Conservation (phyloP, 2,329 filamentous ascomycete species). For the Neodidymelliopsis sp. region DNA sequence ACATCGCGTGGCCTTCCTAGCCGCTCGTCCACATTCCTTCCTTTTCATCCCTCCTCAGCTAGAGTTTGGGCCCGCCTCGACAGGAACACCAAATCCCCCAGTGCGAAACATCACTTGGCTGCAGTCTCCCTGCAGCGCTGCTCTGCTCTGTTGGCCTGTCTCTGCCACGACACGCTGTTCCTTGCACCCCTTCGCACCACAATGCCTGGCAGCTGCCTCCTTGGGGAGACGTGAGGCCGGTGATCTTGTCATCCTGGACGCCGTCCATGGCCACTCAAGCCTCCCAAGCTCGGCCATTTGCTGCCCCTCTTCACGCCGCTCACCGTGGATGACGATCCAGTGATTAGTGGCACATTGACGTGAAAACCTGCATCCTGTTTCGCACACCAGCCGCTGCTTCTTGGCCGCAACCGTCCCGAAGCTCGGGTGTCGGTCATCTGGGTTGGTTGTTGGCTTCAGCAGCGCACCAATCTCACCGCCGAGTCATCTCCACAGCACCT, state of each 20-base stretch:
- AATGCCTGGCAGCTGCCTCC: neutral
- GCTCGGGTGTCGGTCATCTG: conserved; percentile 3
- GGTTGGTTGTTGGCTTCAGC: conserved; percentile 12
- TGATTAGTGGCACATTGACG: conserved; percentile 6
- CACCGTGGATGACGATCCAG: conserved; percentile 3
- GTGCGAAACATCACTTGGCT: neutral
- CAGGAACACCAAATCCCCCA: conserved; percentile 5
- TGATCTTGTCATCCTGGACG: conserved; percentile 7
- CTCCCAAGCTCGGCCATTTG: conserved; percentile 4
- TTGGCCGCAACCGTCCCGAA: conserved; percentile 9
- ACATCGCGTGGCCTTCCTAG: conserved; percentile 14
- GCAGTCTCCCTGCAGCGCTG: conserved; percentile 5
- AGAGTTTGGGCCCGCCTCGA: conserved; percentile 8
- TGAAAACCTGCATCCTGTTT: conserved; percentile 2
- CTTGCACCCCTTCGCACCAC: neutral
- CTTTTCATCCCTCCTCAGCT: conserved; percentile 11
- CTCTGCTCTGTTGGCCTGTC: neutral
- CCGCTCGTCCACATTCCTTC: conserved; percentile 16
- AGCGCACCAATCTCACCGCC: conserved; percentile 13
- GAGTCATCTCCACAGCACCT: conserved; percentile 11
- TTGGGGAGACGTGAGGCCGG: neutral
- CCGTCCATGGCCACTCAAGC: conserved; percentile 6
- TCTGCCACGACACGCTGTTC: neutral
- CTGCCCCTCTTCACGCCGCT: conserved; percentile 15
- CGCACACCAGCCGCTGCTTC: conserved; percentile 3